Conservation (phyloP, 2,329 filamentous ascomycete species). For the Aspergillus calidoustus region DNA sequence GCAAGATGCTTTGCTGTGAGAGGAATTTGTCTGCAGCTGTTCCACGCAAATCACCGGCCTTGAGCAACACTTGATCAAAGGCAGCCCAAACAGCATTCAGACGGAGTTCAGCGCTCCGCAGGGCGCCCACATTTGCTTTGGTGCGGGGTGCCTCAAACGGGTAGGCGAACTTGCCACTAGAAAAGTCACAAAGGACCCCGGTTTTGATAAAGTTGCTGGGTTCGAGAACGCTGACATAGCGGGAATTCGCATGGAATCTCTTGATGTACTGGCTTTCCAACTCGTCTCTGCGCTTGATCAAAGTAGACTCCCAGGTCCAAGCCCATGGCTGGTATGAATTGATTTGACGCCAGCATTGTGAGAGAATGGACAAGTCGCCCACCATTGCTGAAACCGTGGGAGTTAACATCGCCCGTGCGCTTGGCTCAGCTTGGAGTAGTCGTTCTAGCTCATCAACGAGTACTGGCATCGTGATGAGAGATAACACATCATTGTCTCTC, state of each 20-base stretch:
- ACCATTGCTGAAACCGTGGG: slow-evolving; percentile 42
- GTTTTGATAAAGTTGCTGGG: not conserved
- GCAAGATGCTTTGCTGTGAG: slow-evolving; percentile 42
- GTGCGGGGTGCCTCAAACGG: slow-evolving; percentile 55
- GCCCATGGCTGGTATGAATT: slow-evolving; percentile 57
- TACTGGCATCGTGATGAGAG: slow-evolving; percentile 39
- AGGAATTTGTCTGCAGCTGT: slow-evolving; percentile 38
- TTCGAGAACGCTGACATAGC: not conserved
- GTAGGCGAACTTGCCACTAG: slow-evolving; percentile 51
- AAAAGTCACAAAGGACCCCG: slow-evolving; percentile 30
- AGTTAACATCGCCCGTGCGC: slow-evolving; percentile 46
- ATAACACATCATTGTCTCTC: slow-evolving; percentile 38
- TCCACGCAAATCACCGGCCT: slow-evolving; percentile 28
- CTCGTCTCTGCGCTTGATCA: slow-evolving; percentile 23
- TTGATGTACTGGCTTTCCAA: slow-evolving; percentile 8
- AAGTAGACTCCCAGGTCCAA: slow-evolving; percentile 40
- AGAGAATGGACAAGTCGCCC: slow-evolving; percentile 53
- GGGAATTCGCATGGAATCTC: no score
- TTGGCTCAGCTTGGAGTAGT: slow-evolving; percentile 45
- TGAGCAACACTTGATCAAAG: slow-evolving; percentile 32
- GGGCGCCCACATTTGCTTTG: slow-evolving; percentile 48
- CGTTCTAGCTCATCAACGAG: slow-evolving; percentile 57
- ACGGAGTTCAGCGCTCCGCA: slow-evolving; percentile 53
- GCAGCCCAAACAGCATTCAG: slow-evolving; percentile 55
- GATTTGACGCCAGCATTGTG: slow-evolving; percentile 52